Evolutionary conservation across 2,329 filamentous ascomycete genomes (phyloP).

Genomic region (Calonectria pseudoturangicola): DNA sequence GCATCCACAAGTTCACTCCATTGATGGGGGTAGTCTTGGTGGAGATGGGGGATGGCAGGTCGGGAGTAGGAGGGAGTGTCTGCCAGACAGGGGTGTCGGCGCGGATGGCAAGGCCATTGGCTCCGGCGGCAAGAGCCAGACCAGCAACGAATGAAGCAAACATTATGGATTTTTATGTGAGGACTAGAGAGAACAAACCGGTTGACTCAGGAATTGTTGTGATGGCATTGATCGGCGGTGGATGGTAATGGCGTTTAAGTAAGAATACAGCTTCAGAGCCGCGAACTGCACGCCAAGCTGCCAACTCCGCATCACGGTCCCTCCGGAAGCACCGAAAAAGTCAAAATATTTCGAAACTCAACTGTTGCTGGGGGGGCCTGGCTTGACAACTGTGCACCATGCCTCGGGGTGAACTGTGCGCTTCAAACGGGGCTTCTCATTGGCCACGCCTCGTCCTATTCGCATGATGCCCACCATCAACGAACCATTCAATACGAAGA

Average conservation of each 20-base stretch:
- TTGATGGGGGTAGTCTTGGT: slow-evolving; percentile 57
- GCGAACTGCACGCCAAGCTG: slow-evolving; percentile 14
- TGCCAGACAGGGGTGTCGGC: slow-evolving; percentile 55
- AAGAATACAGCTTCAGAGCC: slow-evolving; percentile 15
- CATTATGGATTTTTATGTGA: slow-evolving; percentile 8
- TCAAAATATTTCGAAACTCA: slow-evolving; percentile 31
- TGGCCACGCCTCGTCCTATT: slow-evolving; percentile 11
- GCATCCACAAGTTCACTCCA: slow-evolving; percentile 63
- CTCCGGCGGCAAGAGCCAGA: slow-evolving; percentile 22
- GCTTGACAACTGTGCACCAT: not conserved
- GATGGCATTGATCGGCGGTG: slow-evolving; percentile 4
- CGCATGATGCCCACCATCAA: slow-evolving; percentile 15
- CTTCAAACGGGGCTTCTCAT: not conserved
- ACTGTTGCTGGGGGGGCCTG: not conserved
- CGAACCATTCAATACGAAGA: slow-evolving; percentile 2
- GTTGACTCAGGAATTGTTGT: not conserved
- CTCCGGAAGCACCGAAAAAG: slow-evolving; percentile 26
- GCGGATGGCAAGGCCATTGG: slow-evolving; percentile 50
- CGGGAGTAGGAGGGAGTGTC: slow-evolving; percentile 62
- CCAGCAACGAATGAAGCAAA: slow-evolving; percentile 22
- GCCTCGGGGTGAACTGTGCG: slow-evolving; percentile 1
- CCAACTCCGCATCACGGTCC: slow-evolving; percentile 5
- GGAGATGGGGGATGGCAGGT: slow-evolving; percentile 59
- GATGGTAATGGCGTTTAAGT: slow-evolving; percentile 16
- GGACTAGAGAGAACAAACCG: not conserved